These are phyloP conservation scores for Psilocybe subaeruginosa DNA, from an alignment of 768 basidiomycete genomes.

Conservation along the genomic window DNA sequence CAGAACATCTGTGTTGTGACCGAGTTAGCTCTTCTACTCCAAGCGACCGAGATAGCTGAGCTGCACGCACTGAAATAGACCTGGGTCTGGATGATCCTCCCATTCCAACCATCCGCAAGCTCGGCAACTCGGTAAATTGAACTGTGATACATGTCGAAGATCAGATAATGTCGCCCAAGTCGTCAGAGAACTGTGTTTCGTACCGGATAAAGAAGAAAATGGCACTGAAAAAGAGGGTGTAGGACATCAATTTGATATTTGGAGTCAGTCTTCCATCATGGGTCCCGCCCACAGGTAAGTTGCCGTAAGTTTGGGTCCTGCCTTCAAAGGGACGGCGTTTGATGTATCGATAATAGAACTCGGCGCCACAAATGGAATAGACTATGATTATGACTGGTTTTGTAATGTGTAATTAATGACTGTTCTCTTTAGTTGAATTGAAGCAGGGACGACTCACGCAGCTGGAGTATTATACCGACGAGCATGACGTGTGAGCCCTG, in stretches of 20 bases:
- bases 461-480: slow-evolving; percentile 52
- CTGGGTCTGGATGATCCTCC: slow-evolving; percentile 40
- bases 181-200: neutral
- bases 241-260: slow-evolving; percentile 12
- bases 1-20: slow-evolving; percentile 13
- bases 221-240: slow-evolving; percentile 12
- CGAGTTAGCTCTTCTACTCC: neutral
- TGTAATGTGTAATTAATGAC: too few species aligned
- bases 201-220: slow-evolving; percentile 21
- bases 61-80: slow-evolving; percentile 27
- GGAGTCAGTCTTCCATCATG: neutral
- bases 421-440: too few species aligned
- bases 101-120: slow-evolving; percentile 43
- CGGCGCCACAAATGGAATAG: slow-evolving; percentile 39
- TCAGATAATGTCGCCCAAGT: neutral
- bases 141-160: too few species aligned
- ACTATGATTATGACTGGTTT: slow-evolving; percentile 41
- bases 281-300: neutral
- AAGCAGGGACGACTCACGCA: slow-evolving; percentile 14
- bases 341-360: slow-evolving; percentile 46
- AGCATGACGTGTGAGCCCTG: slow-evolving; percentile 56
- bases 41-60: neutral
- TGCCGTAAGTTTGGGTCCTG: too few species aligned
- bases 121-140: slow-evolving; percentile 46
- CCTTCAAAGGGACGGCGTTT: slow-evolving; percentile 10